These are phyloP conservation scores for Amaranthus cruentus DNA, from an alignment of 148 eudicot genomes.

Conservation along the genomic window DNA sequence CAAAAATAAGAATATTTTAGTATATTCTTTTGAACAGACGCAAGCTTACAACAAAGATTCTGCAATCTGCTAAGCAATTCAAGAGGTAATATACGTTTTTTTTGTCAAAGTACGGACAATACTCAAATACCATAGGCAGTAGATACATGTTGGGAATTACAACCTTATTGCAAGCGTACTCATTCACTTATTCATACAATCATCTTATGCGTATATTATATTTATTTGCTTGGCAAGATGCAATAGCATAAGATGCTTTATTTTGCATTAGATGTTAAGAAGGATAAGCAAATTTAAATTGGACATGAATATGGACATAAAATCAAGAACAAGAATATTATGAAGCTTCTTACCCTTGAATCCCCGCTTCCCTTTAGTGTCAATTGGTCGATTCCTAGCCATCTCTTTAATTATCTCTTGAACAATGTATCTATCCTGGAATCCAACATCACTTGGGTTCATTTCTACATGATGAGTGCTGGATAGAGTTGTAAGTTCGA, in stretches of 20 bases:
- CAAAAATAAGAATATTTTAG: neutral
- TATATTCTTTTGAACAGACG: neutral
- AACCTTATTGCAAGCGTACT: neutral
- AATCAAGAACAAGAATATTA: neutral
- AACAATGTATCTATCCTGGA: conserved; percentile 92
- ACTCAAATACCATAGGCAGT: neutral
- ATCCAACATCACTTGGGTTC: conserved; percentile 95
- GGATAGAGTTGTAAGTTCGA: conserved; percentile 85
- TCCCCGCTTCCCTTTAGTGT: conserved; percentile 80
- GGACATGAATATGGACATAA: neutral
- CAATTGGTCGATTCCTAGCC: conserved; percentile 96
- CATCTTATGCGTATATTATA: neutral
- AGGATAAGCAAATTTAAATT: neutral
- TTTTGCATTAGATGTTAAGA: neutral
- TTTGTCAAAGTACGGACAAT: neutral
- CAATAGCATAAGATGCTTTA: neutral
- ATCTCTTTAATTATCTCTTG: conserved; percentile 96
- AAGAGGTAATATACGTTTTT: neutral
- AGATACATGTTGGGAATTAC: neutral
- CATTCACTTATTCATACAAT: neutral
- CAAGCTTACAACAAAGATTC: neutral
- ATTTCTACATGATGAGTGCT: conserved; percentile 91
- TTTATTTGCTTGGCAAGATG: neutral
- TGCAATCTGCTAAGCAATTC: neutral
- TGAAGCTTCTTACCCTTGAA: conserved; percentile 59